These are phyloP conservation scores for Penicillium sp. DNA, from an alignment of 2,329 filamentous ascomycete species.

Conservation along the genomic window DNA sequence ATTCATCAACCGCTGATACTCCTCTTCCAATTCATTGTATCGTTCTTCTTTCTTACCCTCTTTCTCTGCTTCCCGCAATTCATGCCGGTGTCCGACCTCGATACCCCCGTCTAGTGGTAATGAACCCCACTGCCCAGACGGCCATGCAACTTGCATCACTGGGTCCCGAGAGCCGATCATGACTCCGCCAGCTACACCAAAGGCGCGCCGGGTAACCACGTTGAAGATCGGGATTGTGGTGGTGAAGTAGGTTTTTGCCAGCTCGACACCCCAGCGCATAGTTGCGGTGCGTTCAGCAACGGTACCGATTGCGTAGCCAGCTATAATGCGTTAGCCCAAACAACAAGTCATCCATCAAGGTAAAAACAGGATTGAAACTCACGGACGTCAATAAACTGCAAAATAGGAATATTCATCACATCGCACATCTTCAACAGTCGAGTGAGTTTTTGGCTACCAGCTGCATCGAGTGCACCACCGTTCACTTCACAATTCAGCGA, in stretches of 20 bases:
- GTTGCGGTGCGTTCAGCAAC: constrained; percentile 63
- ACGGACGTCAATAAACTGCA: constrained; percentile 65
- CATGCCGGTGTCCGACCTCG: constrained; percentile 63
- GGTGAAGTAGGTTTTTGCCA: constrained; percentile 63
- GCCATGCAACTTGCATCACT: constrained; percentile 63
- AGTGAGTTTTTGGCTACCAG: constrained; percentile 62
- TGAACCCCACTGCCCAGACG: constrained; percentile 63
- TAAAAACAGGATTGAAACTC: constrained; percentile 22
- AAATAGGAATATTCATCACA: constrained; percentile 63
- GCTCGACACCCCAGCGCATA: constrained; percentile 64
- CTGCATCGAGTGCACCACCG: constrained; percentile 61
- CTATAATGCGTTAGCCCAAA: constrained; percentile 21
- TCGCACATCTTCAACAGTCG: constrained; percentile 64
- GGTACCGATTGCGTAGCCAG: constrained; percentile 65
- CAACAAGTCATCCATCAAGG: not conserved
- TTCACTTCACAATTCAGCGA: constrained; percentile 63
- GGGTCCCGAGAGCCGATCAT: constrained; percentile 66
- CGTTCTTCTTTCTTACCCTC: constrained; percentile 51
- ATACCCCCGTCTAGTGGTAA: constrained; percentile 65
- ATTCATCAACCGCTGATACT: constrained; percentile 64
- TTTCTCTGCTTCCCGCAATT: constrained; percentile 58
- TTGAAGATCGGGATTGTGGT: constrained; percentile 65
- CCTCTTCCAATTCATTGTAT: constrained; percentile 60
- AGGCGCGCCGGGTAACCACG: constrained; percentile 62
- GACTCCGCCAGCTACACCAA: constrained; percentile 64